Conservation (phyloP, 1,139 yeast species). For the Scheffersomyces segobiensis region DNA sequence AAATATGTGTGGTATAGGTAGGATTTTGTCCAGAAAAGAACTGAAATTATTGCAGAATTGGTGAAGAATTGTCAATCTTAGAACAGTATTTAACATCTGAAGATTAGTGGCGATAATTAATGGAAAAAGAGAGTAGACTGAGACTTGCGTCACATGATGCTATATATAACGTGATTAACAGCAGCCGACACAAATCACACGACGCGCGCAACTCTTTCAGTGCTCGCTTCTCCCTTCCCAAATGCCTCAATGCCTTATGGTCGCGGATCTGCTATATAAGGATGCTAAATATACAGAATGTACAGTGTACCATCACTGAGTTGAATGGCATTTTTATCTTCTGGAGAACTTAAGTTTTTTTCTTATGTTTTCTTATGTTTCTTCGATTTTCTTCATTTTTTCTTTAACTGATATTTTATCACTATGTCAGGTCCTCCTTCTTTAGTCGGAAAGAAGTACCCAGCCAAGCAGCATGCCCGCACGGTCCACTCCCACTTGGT, state of each 20-base stretch:
- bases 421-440: slow-evolving; percentile 13
- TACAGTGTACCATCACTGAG: neutral
- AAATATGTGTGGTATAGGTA: neutral
- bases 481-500: slow-evolving; percentile 49
- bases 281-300: neutral
- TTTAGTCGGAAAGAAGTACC: slow-evolving; percentile 48
- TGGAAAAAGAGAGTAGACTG: neutral
- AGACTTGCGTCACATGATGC: neutral
- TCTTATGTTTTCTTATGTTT: neutral
- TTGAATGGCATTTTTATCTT: neutral
- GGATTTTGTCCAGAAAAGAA: neutral
- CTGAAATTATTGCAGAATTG: neutral
- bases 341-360: neutral
- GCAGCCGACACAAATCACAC: neutral
- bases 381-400: neutral
- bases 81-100: neutral
- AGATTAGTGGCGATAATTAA: slow-evolving; percentile 1
- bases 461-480: slow-evolving; percentile 71
- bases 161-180: too few species aligned
- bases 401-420: neutral
- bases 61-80: neutral
- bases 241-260: neutral
- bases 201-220: neutral
- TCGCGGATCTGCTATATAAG: neutral
- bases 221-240: neutral